Evolutionary conservation across 1,139 yeast species (phyloP), one percentile per base, ranked within the genome.

Genomic region (Pneumocystis wakefieldiae): DNA sequence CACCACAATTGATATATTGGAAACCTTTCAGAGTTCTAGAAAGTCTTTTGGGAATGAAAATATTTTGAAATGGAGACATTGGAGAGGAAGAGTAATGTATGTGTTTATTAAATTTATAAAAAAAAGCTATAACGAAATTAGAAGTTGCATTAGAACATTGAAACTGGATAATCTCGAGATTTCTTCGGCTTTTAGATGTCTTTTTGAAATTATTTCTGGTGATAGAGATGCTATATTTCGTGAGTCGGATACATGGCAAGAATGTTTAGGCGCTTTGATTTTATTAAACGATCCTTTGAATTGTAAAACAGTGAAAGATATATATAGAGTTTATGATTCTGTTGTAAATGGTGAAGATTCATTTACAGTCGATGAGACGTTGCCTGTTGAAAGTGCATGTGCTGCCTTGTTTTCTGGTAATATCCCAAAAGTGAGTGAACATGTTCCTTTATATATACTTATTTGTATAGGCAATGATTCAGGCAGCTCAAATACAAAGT

Each of bases 171-270:
- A 12, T 24, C 55, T 24, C 12, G 55, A 48, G 8, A 48, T 48
- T 48, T 48, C 55, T 10, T 48, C 55, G 3, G 55, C 55, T 24
- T 48, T 48, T 48, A 48, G 55, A 24, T 48, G 28, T 12, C 55
- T 48, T 48, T 48, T 48, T 24, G 55, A 48, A 12, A 48, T 48
- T 48, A 48, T 48, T 48, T 48, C 55, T 48, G 59, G 59, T 10
- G 42, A 57, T 19, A 57, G 29, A 37, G 59, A 57, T 39, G 42
- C 42, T 57, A 57, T 57, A 37, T 37, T 37, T 37, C 59, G 42
- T 10, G 41, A 37, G 14, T 37, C 42, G 24, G 41, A 37, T 37
- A 57, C 59, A 37, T 57, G 59, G 59, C 59, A 57, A 57, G 59
- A 57, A 57, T 57, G 42, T 29, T 15, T 57, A 19, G 59, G 42